These are phyloP conservation scores for Babjeviella inositovora DNA, from an alignment of 805 yeast species.

Conservation along the genomic window DNA sequence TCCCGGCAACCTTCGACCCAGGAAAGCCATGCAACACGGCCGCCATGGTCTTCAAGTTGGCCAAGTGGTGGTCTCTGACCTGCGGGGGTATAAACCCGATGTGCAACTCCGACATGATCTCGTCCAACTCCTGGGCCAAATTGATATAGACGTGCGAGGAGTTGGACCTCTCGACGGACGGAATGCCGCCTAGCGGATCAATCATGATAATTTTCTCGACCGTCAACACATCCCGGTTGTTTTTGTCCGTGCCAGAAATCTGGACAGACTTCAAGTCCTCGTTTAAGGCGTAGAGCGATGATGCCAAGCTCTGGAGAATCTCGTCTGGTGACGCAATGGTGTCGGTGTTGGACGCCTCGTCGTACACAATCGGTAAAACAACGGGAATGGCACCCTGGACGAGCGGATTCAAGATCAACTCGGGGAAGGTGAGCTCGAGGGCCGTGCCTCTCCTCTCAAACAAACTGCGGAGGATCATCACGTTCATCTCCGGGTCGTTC, in stretches of 20 bases:
- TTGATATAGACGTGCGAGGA: constrained; percentile 83
- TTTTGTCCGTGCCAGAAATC: too few species aligned
- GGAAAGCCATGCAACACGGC: constrained; percentile 33
- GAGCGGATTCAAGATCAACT: constrained; percentile 3
- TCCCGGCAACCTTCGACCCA: constrained; percentile 46
- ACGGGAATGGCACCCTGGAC: constrained; percentile 42
- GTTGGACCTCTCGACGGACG: constrained; percentile 66
- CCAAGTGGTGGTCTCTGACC: constrained; percentile 36
- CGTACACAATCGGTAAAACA: constrained; percentile 39
- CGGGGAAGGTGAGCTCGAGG: constrained; percentile 1
- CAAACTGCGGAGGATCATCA: constrained; percentile 16
- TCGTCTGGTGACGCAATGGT: constrained; percentile 1
- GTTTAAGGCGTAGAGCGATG: too few species aligned
- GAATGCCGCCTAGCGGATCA: constrained; percentile 82
- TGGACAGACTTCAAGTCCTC: constrained; percentile 1
- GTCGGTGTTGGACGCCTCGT: constrained; percentile 8
- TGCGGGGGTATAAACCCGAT: constrained; percentile 34
- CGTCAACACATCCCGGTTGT: constrained; percentile 17
- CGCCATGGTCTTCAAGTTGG: constrained; percentile 54
- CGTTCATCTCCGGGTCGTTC: constrained; percentile 5
- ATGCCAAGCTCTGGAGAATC: neutral
- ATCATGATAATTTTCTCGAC: constrained; percentile 73
- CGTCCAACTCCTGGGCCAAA: constrained; percentile 64
- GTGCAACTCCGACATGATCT: constrained; percentile 44
- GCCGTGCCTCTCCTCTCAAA: constrained; percentile 9